phyloP scores from a whole-genome alignment of 805 yeast species.

The Kuraishia cidri region DNA sequence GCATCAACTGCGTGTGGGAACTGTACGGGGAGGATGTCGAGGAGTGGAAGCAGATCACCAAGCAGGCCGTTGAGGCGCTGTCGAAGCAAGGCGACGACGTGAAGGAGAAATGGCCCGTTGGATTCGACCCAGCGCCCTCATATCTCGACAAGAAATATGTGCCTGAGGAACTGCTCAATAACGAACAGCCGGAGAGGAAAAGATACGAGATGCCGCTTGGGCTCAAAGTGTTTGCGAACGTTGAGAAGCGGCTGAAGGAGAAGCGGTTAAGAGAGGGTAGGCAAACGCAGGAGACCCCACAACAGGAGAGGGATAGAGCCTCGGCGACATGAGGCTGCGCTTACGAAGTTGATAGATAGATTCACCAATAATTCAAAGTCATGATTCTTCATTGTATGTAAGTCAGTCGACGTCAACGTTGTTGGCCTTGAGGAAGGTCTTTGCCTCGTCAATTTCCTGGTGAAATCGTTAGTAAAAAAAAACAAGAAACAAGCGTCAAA shows the following conservation, averaged over 20 bases:
- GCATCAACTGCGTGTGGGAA: conserved; percentile 97
- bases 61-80: conserved; percentile 41
- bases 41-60: conserved; percentile 64
- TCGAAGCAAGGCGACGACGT: conserved; percentile 28
- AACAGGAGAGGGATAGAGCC: too few relatives aligned
- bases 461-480: conserved; percentile 12
- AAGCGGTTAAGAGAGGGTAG: conserved; percentile 11
- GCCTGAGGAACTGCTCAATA: conserved; percentile 25
- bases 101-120: conserved; percentile 54
- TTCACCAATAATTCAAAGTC: too few relatives aligned
- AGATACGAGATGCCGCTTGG: conserved; percentile 56
- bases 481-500: background rate
- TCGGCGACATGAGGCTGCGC: too few relatives aligned
- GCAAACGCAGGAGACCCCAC: too few relatives aligned
- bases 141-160: conserved; percentile 29
- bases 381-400: too few relatives aligned
- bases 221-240: conserved; percentile 74
- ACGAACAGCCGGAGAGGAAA: conserved; percentile 9
- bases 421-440: conserved; percentile 41
- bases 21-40: conserved; percentile 78
- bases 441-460: conserved; percentile 52
- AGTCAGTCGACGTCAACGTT: conserved; percentile 47
- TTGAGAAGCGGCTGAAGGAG: conserved; percentile 58
- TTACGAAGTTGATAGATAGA: too few relatives aligned
- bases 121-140: conserved; percentile 49